These are phyloP conservation scores for Powellomyces hirtus DNA, from an alignment of 192 early-diverging fungal genomes.

Conservation along the genomic window DNA sequence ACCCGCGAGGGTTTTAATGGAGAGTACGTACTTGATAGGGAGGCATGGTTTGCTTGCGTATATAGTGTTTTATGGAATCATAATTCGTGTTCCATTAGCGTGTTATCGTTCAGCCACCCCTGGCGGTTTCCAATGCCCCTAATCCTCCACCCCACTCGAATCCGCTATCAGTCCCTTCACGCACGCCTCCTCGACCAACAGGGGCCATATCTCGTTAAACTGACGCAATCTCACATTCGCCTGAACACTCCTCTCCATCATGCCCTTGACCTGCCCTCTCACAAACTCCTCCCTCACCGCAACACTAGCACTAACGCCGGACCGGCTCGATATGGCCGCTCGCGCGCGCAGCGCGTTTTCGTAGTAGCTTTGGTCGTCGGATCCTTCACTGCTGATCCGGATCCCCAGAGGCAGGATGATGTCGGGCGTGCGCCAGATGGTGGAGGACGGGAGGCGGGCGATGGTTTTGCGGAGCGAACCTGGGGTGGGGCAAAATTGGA, in stretches of 20 bases:
- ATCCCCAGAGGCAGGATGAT: neutral
- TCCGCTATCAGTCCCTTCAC: conserved; percentile 10
- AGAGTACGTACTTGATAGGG: too few species aligned
- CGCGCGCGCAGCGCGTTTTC: conserved; percentile 2
- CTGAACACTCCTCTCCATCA: neutral
- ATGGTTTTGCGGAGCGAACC: conserved; percentile 8
- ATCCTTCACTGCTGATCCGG: neutral
- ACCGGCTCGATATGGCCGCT: neutral
- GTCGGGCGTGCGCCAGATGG: neutral
- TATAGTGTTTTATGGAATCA: too few species aligned
- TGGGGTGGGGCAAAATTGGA: neutral
- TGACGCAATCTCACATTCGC: neutral
- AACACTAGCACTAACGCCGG: too few species aligned
- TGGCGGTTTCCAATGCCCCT: too few species aligned
- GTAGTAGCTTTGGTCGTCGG: neutral
- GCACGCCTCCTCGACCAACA: conserved; percentile 17
- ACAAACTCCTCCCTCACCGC: neutral
- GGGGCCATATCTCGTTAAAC: conserved; percentile 12
- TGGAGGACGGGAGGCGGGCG: neutral
- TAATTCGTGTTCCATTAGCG: too few species aligned
- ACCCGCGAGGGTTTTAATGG: too few species aligned
- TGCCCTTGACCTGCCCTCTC: neutral
- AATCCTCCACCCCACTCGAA: too few species aligned
- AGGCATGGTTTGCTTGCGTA: too few species aligned
- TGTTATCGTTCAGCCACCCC: too few species aligned